Conservation (phyloP, 2,329 filamentous ascomycete genomes). For the Arthrobotrys sphaeroides region DNA sequence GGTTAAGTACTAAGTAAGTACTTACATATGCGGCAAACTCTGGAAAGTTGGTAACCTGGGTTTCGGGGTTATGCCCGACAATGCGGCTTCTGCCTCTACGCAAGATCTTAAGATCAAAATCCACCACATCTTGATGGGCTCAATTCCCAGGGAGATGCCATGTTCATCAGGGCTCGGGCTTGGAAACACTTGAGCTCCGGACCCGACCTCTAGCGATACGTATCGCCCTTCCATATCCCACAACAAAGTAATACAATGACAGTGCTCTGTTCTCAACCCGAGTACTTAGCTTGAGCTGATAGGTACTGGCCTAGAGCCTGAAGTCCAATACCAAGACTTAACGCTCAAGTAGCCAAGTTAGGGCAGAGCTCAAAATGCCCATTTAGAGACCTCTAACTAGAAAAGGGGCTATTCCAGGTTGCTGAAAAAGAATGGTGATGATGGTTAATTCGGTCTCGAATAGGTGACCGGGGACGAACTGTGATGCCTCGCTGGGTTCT, state of each 20-base stretch:
- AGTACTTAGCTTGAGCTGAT: not conserved
- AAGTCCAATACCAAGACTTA: not conserved
- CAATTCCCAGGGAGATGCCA: not conserved
- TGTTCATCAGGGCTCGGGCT: not conserved
- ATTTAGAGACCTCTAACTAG: not conserved
- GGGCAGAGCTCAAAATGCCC: not conserved
- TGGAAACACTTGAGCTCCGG: not conserved
- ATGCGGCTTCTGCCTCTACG: not conserved
- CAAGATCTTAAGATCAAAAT: not conserved
- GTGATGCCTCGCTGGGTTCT: not conserved
- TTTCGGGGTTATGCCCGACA: not conserved
- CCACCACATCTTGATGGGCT: not conserved
- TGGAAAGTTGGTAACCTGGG: not conserved
- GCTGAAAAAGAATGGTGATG: slow-evolving; percentile 2
- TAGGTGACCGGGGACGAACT: not conserved
- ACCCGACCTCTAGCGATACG: not conserved
- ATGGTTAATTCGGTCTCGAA: not conserved
- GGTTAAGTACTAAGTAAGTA: no score
- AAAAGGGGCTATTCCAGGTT: not conserved
- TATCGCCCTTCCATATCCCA: not conserved
- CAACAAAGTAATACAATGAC: not conserved
- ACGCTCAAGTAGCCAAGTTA: not conserved
- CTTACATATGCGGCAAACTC: not conserved
- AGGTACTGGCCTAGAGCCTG: not conserved
- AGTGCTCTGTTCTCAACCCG: not conserved